phyloP scores from a whole-genome alignment of 2,329 filamentous ascomycete genomes.

The Trichoderma citrinoviride region DNA sequence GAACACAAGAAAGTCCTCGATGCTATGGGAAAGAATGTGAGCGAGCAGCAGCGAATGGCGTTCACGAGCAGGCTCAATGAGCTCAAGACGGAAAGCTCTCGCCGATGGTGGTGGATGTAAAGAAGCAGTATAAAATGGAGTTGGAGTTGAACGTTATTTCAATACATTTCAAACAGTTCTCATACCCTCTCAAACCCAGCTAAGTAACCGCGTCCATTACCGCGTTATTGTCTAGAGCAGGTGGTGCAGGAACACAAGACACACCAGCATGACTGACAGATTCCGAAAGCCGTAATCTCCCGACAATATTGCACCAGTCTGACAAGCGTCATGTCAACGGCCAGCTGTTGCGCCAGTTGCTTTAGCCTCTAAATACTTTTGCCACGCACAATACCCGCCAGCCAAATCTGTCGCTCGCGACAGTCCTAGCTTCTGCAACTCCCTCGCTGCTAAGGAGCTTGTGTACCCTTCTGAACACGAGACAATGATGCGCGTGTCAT shows the following conservation, averaged over 20 bases:
- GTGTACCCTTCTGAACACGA: conserved; percentile 22
- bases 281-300: too few species aligned
- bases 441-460: conserved; percentile 21
- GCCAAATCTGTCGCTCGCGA: conserved; percentile 20
- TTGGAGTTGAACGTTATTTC: too few species aligned
- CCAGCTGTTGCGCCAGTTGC: not conserved
- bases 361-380: conserved; percentile 4
- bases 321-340: too few species aligned
- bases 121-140: not conserved
- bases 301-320: too few species aligned
- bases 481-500: conserved; percentile 21
- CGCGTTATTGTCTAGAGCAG: too few species aligned
- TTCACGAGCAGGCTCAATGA: not conserved
- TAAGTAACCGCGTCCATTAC: too few species aligned
- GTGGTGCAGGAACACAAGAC: too few species aligned
- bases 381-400: conserved; percentile 22
- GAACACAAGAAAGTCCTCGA: conserved; percentile 14
- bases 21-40: not conserved
- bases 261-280: too few species aligned
- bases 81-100: conserved; percentile 5
- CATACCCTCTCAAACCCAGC: too few species aligned
- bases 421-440: conserved; percentile 20
- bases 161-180: too few species aligned
- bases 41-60: conserved; percentile 8
- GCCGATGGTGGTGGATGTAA: conserved; percentile 17